Evolutionary conservation across 441 rosid species (phyloP).

Genomic region (Populus tomentosa): DNA sequence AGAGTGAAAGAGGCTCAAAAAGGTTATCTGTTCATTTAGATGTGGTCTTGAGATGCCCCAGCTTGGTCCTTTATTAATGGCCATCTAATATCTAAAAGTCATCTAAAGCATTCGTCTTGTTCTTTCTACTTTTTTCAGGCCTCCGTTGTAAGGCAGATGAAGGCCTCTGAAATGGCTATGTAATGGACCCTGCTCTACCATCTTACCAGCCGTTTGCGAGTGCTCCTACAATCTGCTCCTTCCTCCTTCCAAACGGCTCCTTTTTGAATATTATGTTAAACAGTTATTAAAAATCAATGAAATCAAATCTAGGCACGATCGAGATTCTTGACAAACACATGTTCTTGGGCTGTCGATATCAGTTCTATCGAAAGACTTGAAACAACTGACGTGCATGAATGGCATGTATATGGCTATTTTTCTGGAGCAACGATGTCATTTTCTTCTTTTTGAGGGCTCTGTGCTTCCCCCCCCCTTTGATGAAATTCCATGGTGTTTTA

Average conservation of each 20-base stretch:
- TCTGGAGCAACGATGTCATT: too few relatives aligned
- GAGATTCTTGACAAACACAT: not conserved
- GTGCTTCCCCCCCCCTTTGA: not conserved
- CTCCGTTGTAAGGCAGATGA: constrained; percentile 88
- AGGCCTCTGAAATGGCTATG: constrained; percentile 96
- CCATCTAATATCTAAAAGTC: not conserved
- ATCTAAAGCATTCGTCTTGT: constrained; percentile 1
- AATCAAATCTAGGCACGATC: not conserved
- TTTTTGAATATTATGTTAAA: constrained; percentile 58
- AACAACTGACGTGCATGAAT: too few relatives aligned
- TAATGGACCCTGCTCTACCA: constrained; percentile 91
- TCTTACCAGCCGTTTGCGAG: constrained; percentile 84
- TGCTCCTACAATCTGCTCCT: constrained; percentile 86
- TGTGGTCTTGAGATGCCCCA: not conserved
- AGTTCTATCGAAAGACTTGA: too few relatives aligned
- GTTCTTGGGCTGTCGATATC: not conserved
- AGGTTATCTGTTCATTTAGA: not conserved
- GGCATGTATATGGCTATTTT: too few relatives aligned
- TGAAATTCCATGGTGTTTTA: not conserved
- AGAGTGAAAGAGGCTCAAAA: not conserved
- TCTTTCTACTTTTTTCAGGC: constrained; percentile 42
- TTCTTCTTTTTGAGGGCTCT: too few relatives aligned
- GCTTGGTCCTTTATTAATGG: not conserved
- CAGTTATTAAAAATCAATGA: not conserved
- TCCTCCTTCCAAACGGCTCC: constrained; percentile 81